Conservation (phyloP, 164 flowering plant species). For the Liriodendron chinense region DNA sequence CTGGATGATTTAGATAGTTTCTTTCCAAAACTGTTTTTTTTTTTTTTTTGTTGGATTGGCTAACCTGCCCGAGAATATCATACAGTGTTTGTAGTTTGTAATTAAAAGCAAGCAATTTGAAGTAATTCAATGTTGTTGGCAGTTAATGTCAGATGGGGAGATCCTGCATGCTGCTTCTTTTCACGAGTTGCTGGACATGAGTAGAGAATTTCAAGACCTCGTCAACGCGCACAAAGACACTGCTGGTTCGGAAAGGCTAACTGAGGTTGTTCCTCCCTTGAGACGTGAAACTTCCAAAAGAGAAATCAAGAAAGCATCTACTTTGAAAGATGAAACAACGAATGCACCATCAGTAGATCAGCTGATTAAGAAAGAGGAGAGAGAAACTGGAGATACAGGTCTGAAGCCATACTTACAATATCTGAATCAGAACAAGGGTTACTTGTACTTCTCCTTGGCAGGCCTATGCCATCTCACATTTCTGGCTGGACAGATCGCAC, state of each 20-base stretch:
- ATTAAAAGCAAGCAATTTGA: background rate
- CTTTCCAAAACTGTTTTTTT: background rate
- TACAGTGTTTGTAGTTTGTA: background rate
- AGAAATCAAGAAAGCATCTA: conserved; percentile 32
- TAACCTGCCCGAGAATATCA: background rate
- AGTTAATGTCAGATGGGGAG: conserved; percentile 68
- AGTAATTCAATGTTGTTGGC: conserved; percentile 18
- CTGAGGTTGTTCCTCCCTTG: conserved; percentile 23
- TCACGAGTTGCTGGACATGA: conserved; percentile 41
- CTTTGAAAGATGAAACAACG: conserved; percentile 13
- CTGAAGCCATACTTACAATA: conserved; percentile 67
- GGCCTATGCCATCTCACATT: conserved; percentile 35
- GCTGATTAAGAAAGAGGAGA: conserved; percentile 64
- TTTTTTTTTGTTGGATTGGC: too few species aligned
- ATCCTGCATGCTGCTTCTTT: conserved; percentile 43
- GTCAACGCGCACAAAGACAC: conserved; percentile 69
- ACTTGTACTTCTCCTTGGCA: conserved; percentile 43
- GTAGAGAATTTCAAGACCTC: conserved; percentile 57
- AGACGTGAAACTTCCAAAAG: conserved; percentile 9
- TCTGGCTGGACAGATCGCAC: conserved; percentile 40
- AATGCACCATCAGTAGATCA: conserved; percentile 38
- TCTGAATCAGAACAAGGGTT: conserved; percentile 60
- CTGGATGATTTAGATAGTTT: background rate
- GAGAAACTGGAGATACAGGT: conserved; percentile 59
- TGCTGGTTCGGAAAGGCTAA: conserved; percentile 39